Evolutionary conservation across 1,284 basidiomycete species (phyloP), one percentile per base, ranked within the genome.

Genomic region (Pyrrhoderma lamaoense): DNA sequence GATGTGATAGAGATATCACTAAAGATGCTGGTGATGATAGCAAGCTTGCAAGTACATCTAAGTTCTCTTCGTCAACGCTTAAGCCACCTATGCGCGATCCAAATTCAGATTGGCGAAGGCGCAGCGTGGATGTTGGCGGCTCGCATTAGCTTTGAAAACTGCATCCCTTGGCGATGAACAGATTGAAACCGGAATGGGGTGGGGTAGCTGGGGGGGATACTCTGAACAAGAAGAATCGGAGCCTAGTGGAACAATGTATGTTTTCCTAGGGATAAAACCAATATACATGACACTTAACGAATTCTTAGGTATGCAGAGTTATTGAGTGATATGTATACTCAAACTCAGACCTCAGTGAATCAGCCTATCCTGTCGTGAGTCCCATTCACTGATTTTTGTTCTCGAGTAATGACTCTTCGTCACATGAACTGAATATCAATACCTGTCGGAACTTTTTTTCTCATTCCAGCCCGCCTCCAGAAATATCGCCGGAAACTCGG

Each of bases 111-210:
- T 38, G 42, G 49, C 57, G 80, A n/a, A 65, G 89, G 52, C 72
- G 85, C 44, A 90, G 87, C 63, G 88, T 91, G 54, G 91, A 93
- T 64, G 76, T 89, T 38, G 89, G 90, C 22, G 89, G 90, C 75
- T 93, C 52, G 80, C 82, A 52, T 79, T 90, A 42, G 89, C 89
- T 1, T 76, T 89, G 38, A 74, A 73, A 53, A 78, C 80, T 56
- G 74, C 63, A 21, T 51, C 59, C 38, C 42, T 55, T 9, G 54
- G 54, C 25, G 50, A 52, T 18, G 55, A 57, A n/a, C 52, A 55
- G 27, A 58, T 70, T 47, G 77, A 74, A 23, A 71, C 77, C 49
- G 84, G 83, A 3, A 76, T 79, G 58, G 86, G 85, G n/a, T 89
- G 85, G 83, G 74, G 82, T 53, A 79, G 82, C 31, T 79, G 77